Percentiles rank a stretch among this genome's conserved stretches.
phyloP scores from a whole-genome alignment of 768 basidiomycete genomes.

The Pleurotus djamor region DNA sequence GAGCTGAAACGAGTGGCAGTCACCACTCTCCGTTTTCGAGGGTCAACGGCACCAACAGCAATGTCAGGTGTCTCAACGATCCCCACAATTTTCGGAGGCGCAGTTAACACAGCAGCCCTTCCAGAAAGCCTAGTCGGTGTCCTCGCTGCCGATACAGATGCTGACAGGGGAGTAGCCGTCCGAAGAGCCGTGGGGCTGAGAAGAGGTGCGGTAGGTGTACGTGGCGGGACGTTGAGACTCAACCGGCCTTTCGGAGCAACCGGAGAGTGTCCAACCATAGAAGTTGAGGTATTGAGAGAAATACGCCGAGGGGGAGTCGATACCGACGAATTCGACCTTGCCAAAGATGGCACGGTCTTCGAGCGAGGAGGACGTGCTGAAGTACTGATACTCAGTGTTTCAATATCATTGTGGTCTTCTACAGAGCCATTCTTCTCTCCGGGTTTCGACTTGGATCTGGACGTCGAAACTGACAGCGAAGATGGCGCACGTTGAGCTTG shows the following conservation, averaged over 20 bases:
- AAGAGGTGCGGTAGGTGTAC: slow-evolving; percentile 44
- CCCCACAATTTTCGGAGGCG: slow-evolving; percentile 81
- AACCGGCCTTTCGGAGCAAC: slow-evolving; percentile 33
- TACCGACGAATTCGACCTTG: slow-evolving; percentile 50
- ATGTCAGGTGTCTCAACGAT: slow-evolving; percentile 87
- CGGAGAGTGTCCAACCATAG: slow-evolving; percentile 15
- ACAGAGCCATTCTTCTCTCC: not conserved
- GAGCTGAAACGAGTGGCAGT: slow-evolving; percentile 89
- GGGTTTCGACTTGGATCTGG: not conserved
- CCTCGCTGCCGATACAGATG: slow-evolving; percentile 5
- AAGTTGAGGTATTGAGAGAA: slow-evolving; percentile 29
- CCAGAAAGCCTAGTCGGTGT: slow-evolving; percentile 54
- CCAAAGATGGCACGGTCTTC: slow-evolving; percentile 49
- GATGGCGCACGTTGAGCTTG: slow-evolving; percentile 2
- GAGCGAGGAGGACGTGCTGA: slow-evolving; percentile 30
- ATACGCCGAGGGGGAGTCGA: slow-evolving; percentile 39
- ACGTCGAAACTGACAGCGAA: not conserved
- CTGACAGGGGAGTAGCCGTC: slow-evolving; percentile 35
- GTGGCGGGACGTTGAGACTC: slow-evolving; percentile 29
- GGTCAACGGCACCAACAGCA: slow-evolving; percentile 87
- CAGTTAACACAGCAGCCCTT: slow-evolving; percentile 73
- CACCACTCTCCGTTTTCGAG: slow-evolving; percentile 78
- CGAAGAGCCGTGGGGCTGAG: slow-evolving; percentile 39
- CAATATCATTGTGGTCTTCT: not conserved
- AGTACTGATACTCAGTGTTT: slow-evolving; percentile 16